These are phyloP conservation scores for Austroboletus eburneus DNA, from an alignment of 768 basidiomycete genomes.

Conservation along the genomic window DNA sequence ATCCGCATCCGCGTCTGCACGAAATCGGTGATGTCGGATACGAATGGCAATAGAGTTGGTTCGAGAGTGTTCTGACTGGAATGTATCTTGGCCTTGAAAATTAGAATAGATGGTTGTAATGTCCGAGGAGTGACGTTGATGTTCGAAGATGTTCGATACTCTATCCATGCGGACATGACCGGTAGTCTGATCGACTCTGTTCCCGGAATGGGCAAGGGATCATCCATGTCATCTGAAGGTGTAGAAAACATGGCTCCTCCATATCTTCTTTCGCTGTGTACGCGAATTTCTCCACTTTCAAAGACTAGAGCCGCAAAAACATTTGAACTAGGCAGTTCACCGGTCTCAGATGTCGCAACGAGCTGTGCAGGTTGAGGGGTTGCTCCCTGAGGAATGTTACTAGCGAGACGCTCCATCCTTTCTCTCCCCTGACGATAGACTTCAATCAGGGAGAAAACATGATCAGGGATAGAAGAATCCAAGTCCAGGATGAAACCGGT, in stretches of 20 bases:
- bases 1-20: conserved; percentile 69
- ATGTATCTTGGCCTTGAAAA: conserved; percentile 87
- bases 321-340: conserved; percentile 47
- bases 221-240: conserved; percentile 45
- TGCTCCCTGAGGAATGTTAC: conserved; percentile 43
- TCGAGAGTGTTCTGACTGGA: conserved; percentile 81
- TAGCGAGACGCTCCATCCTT: conserved; percentile 63
- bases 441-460: conserved; percentile 76
- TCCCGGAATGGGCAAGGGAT: conserved; percentile 42
- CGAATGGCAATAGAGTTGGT: conserved; percentile 81
- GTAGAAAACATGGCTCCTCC: conserved; percentile 34
- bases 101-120: conserved; percentile 53
- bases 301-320: conserved; percentile 69
- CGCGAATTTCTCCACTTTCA: conserved; percentile 77
- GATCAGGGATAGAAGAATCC: conserved; percentile 75
- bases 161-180: conserved; percentile 75
- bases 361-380: conserved; percentile 5
- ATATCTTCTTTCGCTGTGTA: conserved; percentile 52
- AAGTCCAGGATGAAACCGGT: conserved; percentile 84
- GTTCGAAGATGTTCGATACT: conserved; percentile 61
- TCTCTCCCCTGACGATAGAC: conserved; percentile 82
- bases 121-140: conserved; percentile 34
- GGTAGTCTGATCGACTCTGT: conserved; percentile 72
- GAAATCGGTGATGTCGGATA: conserved; percentile 67
- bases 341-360: conserved; percentile 2